Evolutionary conservation across 2,329 filamentous ascomycete genomes (phyloP), one percentile per base, ranked within the genome.

Genomic region (Rutstroemia sydowiana): DNA sequence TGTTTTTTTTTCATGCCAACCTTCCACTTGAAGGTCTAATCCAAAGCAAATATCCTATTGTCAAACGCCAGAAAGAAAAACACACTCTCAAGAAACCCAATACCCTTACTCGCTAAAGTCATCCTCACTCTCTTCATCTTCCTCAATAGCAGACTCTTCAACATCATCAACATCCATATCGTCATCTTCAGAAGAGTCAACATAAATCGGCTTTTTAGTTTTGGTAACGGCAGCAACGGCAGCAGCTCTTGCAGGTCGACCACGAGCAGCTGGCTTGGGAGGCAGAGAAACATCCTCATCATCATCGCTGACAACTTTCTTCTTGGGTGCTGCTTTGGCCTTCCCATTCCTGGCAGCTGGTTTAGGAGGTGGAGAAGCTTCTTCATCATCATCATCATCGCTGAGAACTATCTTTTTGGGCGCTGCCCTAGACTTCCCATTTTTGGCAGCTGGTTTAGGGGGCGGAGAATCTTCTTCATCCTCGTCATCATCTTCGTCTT

Each of bases 301-400:
- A 39, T 51, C 48, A n/a, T 51, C 48, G 9, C 41, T 51, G 26
- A 51, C 14, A 26, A 30, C 42, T 11, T n/a, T 16, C 14, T 51
- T 51, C 41, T 23, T 45, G 23, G 48, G 49, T 8, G 26, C 43
- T 11, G 42, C 30, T 16, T 42, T 57, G 10, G 32, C 4, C n/a
- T 39, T 46, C 6, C 41, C 26, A 16, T 51, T 8, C n/a, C 30
- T 46, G 6, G 48, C 28, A 16, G 51, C 63, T 14, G 70, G 57
- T 59, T 71, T 72, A 2, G 68, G 55, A 11, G 65, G 60, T 32
- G 63, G 60, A n/a, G 64, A 56, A 43, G 60, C 59, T 9, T 56
- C 55, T 20, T 60, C 56, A 18, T 63, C 61, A 16, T 65, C 60
- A 20, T 62, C 57, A 13, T 62, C 62, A 30, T 62, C 62, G 31